Evolutionary conservation across 768 basidiomycete species (phyloP).

Genomic region (Boletus huronensis): DNA sequence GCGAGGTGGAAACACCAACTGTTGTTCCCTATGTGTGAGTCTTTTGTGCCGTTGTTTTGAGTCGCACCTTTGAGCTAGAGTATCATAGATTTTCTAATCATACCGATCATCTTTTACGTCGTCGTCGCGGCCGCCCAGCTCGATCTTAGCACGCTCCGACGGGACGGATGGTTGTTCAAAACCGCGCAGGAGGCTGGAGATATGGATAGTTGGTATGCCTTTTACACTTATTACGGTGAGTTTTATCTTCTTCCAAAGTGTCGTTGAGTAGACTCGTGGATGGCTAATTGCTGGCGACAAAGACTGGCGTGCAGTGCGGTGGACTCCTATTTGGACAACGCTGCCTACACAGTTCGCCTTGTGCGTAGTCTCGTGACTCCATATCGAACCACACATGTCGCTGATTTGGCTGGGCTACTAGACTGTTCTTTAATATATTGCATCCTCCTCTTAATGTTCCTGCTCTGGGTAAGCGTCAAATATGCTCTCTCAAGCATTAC

Average conservation of each 20-base stretch:
- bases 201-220: conserved; percentile 69
- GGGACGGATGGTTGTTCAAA: conserved; percentile 84
- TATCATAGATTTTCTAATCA: conserved; percentile 66
- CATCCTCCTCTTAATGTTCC: conserved; percentile 90
- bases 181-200: conserved; percentile 32
- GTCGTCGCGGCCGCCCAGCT: conserved; percentile 62
- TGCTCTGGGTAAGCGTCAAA: conserved; percentile 57
- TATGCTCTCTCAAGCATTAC: not conserved
- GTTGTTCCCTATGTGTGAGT: conserved; percentile 83
- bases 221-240: conserved; percentile 77
- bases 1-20: conserved; percentile 80
- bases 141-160: conserved; percentile 57
- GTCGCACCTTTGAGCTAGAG: not conserved
- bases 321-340: conserved; percentile 70
- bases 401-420: conserved; percentile 34
- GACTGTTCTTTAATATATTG: conserved; percentile 79
- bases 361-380: conserved; percentile 41
- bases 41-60: not conserved
- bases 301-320: conserved; percentile 64
- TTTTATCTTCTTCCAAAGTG: not conserved
- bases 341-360: conserved; percentile 94
- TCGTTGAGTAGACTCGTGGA: not conserved
- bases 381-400: not conserved
- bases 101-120: conserved; percentile 83
- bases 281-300: not conserved